Evolutionary conservation across 2,329 filamentous ascomycete species (phyloP).

Genomic region (Plenodomus tracheiphilus): DNA sequence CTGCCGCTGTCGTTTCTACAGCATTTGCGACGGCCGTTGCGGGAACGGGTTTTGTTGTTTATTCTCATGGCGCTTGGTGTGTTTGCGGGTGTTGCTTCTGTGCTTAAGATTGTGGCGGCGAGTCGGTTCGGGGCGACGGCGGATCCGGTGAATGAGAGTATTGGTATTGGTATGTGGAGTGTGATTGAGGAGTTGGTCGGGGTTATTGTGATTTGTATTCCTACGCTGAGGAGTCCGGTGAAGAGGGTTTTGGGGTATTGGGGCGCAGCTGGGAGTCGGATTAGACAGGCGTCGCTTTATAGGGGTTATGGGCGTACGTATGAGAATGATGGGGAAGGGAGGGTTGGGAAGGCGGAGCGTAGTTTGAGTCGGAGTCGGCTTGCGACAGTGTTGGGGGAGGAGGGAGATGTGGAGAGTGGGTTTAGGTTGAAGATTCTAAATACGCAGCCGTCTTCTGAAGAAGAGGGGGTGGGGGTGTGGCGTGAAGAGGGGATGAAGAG

Average conservation of each 20-base stretch:
- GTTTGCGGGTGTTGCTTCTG: conserved; percentile 23
- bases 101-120: conserved; percentile 21
- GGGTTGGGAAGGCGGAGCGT: not conserved
- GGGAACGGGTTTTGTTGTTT: conserved; percentile 20
- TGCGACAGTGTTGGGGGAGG: not conserved
- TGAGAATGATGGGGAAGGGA: not conserved
- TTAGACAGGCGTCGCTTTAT: conserved; percentile 3
- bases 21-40: conserved; percentile 14
- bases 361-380: conserved; percentile 7
- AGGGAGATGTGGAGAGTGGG: not conserved
- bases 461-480: conserved; percentile 4
- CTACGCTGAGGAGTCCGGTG: conserved; percentile 24
- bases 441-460: not conserved
- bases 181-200: conserved; percentile 26
- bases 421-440: conserved; percentile 8
- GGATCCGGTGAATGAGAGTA: conserved; percentile 16
- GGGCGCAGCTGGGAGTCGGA: conserved; percentile 5
- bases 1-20: conserved; percentile 21
- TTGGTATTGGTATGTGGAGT: conserved; percentile 24
- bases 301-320: conserved; percentile 9
- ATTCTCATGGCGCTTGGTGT: conserved; percentile 23
- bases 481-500: not conserved
- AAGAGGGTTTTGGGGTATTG: conserved; percentile 15
- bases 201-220: conserved; percentile 29
- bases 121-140: conserved; percentile 14